Evolutionary conservation across 2,329 filamentous ascomycete genomes (phyloP), one percentile per base, ranked within the genome.

Genomic region (Hirsutella rhossiliensis): DNA sequence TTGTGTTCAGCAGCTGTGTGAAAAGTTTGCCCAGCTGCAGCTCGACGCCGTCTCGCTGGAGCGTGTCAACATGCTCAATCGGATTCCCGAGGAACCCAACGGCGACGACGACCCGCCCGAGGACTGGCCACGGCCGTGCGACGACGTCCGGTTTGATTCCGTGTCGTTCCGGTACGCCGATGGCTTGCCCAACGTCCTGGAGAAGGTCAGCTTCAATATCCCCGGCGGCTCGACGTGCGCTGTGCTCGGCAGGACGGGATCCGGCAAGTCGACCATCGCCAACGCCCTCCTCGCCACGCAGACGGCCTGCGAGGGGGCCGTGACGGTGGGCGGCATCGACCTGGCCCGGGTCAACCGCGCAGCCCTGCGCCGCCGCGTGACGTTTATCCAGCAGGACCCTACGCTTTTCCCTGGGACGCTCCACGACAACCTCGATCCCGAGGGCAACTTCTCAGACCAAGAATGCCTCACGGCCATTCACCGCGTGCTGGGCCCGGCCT

Each of bases 1-100:
- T 1, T 52, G 62, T 0, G 61, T 66, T 1, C 62, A 66, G 40
- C 66, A 69, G 2, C 73, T 94, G 0, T 95, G 88, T 61, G 78
- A 79, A 47, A 76, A 79, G 46, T 94, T 94, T 54, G 88, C 88
- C 3, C 78, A 85, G 55, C 71, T 95, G 1, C 87, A 95, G 58
- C 88, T 95, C 75, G 84, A 94, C 56, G 94, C 94, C 52, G 87
- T 94, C 0, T 89, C 84, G 0, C 85, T 95, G 0, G 88, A 95
- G 62, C 78, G 88, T 36, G 82, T 95, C 0, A 79, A 92, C 11
- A 86, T 92, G 60, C 72, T 95, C 0, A 71, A 92, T 1, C 76
- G 85, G 46, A 73, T 95, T 0, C 84, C 89, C 15, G 78, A 86
- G 56, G 88, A 95, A 58, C 67, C 78, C 0, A 70, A 67, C 0